Evolutionary conservation across 2,329 filamentous ascomycete genomes (phyloP).

Genomic region (Stachybotrys elegans): DNA sequence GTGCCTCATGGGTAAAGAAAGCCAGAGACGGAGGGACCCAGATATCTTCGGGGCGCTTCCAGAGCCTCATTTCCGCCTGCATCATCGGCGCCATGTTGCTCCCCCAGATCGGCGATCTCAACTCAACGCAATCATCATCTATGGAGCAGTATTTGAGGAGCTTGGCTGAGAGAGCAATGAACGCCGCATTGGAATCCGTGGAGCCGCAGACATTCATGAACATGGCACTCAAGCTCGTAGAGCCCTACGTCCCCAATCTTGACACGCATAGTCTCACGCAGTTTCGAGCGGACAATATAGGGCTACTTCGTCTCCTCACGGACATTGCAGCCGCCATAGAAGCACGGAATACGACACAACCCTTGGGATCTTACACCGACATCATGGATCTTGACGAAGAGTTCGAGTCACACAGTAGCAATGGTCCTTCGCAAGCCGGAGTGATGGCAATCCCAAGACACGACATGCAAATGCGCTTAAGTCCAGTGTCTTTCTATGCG

Average conservation of each 20-base stretch:
- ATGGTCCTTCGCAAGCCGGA: constrained; percentile 31
- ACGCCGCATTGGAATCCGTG: constrained; percentile 34
- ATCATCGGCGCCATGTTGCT: constrained; percentile 40
- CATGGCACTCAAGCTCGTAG: constrained; percentile 37
- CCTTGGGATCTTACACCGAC: constrained; percentile 36
- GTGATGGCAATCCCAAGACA: constrained; percentile 39
- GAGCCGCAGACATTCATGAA: constrained; percentile 43
- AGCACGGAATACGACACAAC: constrained; percentile 13
- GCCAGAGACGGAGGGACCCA: constrained; percentile 40
- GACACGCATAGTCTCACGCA: constrained; percentile 28
- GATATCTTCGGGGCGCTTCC: constrained; percentile 47
- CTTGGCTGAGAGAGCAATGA: constrained; percentile 35
- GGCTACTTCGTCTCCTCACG: constrained; percentile 38
- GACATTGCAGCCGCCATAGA: constrained; percentile 28
- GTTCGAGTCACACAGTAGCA: constrained; percentile 56
- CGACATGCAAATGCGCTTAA: constrained; percentile 35
- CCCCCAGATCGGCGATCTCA: constrained; percentile 40
- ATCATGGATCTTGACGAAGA: constrained; percentile 64
- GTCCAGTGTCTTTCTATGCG: constrained; percentile 40
- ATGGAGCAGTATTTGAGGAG: constrained; percentile 37
- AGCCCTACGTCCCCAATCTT: constrained; percentile 42
- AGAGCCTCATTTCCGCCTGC: constrained; percentile 46
- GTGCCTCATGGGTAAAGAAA: constrained; percentile 41
- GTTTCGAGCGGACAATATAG: constrained; percentile 31
- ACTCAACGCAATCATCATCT: constrained; percentile 43